A percentile compares a stretch with the other conserved stretches of the same genome.
Conservation (phyloP, 2,329 filamentous ascomycete species). For the Aspergillaceae sp. region DNA sequence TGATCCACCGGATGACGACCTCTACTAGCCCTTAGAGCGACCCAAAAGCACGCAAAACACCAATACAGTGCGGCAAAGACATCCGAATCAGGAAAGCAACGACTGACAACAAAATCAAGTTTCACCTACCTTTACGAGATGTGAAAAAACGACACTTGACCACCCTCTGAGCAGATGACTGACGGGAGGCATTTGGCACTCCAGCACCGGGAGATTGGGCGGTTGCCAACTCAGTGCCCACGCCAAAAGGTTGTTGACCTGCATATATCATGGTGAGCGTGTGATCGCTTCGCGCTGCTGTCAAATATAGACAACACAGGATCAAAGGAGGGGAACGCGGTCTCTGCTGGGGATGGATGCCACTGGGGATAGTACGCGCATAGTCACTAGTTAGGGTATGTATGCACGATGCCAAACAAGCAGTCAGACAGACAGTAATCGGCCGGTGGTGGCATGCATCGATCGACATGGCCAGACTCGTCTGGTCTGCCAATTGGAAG, state of each 20-base stretch:
- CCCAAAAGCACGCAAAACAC: no score
- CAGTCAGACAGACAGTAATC: not conserved
- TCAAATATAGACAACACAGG: slow-evolving; percentile 7
- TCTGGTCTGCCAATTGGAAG: not conserved
- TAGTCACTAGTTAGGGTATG: no score
- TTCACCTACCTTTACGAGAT: slow-evolving; percentile 17
- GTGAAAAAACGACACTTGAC: slow-evolving; percentile 20
- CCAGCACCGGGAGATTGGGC: slow-evolving; percentile 15
- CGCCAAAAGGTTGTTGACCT: slow-evolving; percentile 12
- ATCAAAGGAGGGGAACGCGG: not conserved
- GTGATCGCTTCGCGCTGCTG: slow-evolving; percentile 16
- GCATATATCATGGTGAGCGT: slow-evolving; percentile 21
- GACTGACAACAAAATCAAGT: not conserved
- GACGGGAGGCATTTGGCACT: slow-evolving; percentile 6
- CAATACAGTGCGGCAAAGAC: not conserved
- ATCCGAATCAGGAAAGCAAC: slow-evolving; percentile 3
- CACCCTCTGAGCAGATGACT: slow-evolving; percentile 10
- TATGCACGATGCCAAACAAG: no score
- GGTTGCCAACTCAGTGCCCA: slow-evolving; percentile 23
- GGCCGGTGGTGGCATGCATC: not conserved
- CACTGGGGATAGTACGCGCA: no score
- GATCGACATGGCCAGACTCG: not conserved
- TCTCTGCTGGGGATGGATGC: no score
- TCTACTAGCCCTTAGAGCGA: no score
- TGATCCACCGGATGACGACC: no score